Evolutionary conservation across 106 monocot genomes (phyloP), one percentile per base, ranked within the genome.

Genomic region (Allium cepa): DNA sequence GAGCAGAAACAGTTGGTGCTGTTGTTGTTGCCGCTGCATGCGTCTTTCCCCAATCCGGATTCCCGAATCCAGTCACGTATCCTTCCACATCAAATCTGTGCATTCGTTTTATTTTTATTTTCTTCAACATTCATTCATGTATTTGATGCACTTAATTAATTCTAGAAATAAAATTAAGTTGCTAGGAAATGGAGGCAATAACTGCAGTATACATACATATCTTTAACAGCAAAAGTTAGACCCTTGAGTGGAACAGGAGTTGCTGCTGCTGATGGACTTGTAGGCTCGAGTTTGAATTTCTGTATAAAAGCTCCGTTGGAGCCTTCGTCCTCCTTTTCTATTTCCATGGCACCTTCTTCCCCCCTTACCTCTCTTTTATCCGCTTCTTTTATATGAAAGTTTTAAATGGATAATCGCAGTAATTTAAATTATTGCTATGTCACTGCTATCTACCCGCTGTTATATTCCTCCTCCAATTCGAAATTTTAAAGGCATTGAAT

Each of bases 181-280:
- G 49, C 46, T 60, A 47, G 3, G 7, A 13, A 59, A 26, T 47
- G 13, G 47, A 46, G 51, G 11, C 22, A 67, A 26, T 18, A 17
- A 26, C 47, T 26, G 36, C 17, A 4, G 36, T 5, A 36, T 36
- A 17, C 76, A 12, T 62, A 90, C 97, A 99, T 99, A 68, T 99
- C 97, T 70, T 99, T 99, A 67, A 92, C 87, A 14, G 89, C 89
- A 69, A 93, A 92, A 63, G 85, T 93, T 73, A 99, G 97, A 59
- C 85, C 92, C 0, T 81, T 76, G 8, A 99, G 83, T 16, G 89
- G 86, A 28, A 59, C 77, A 27, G 74, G 49, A 52, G 71, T n/a
- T 53, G 77, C 60, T 3, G 18, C 13, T 8, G 75, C 56, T 3
- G 90, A 36, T 5, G 36, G 36, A 36, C 5, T 36, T 36, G 36